Conservation (phyloP, 192 early-diverging fungal genomes). For the Bifiguratus adelaidae region DNA sequence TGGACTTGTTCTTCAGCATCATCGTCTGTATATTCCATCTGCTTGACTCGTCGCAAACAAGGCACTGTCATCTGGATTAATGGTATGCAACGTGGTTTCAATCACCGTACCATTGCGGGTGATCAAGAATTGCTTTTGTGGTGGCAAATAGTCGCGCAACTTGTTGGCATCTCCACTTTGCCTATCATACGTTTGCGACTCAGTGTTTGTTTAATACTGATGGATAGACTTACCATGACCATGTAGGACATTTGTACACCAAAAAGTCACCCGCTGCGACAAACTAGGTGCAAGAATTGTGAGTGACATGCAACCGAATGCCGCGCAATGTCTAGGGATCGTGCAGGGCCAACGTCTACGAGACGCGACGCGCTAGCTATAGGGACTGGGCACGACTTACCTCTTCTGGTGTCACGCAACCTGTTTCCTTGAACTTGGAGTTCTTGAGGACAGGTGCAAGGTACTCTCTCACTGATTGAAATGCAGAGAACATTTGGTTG, state of each 20-base stretch:
- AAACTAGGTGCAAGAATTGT: slow-evolving; percentile 45
- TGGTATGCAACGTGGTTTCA: background rate
- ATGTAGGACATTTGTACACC: slow-evolving; percentile 97
- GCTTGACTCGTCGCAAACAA: slow-evolving; percentile 75
- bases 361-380: no score
- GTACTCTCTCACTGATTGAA: slow-evolving; percentile 60
- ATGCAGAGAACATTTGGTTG: slow-evolving; percentile 19
- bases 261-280: slow-evolving; percentile 95
- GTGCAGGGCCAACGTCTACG: no score
- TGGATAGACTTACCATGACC: slow-evolving; percentile 60
- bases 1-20: slow-evolving; percentile 46
- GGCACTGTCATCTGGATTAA: slow-evolving; percentile 45
- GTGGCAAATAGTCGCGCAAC: slow-evolving; percentile 69
- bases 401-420: slow-evolving; percentile 93
- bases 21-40: slow-evolving; percentile 62
- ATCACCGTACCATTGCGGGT: slow-evolving; percentile 65
- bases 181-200: slow-evolving; percentile 17
- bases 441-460: slow-evolving; percentile 87
- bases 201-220: background rate
- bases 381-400: slow-evolving; percentile 25
- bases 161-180: slow-evolving; percentile 55
- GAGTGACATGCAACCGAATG: no score
- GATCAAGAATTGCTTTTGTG: slow-evolving; percentile 90
- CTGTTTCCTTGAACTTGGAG: slow-evolving; percentile 93
- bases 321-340: no score